These are phyloP conservation scores for Hemisphaericaspora lyxosophila DNA, from an alignment of 1,139 yeast species.

Conservation along the genomic window DNA sequence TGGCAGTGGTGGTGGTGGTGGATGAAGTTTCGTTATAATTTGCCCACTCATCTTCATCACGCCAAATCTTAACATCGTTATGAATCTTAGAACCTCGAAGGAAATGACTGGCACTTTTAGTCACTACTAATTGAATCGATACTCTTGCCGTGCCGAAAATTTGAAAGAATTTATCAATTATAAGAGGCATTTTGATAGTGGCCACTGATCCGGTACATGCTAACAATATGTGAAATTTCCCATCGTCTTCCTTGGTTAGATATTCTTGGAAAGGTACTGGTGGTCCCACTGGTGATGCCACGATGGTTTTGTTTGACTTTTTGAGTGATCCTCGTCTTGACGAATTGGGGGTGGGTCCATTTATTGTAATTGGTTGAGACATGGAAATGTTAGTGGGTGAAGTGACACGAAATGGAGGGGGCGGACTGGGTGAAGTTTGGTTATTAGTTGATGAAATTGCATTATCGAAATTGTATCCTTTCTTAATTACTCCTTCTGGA, in stretches of 20 bases:
- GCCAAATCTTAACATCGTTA: constrained; percentile 84
- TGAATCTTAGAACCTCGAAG: constrained; percentile 76
- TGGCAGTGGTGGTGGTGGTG: constrained; percentile 17
- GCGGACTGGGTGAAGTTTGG: constrained; percentile 16
- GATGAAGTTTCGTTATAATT: constrained; percentile 42
- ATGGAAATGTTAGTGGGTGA: constrained; percentile 5
- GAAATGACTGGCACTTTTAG: constrained; percentile 82
- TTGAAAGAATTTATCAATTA: constrained; percentile 78
- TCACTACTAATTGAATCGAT: constrained; percentile 81
- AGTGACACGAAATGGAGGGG: constrained; percentile 9
- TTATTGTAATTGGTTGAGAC: constrained; percentile 24
- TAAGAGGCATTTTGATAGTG: constrained; percentile 84
- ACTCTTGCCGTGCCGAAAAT: constrained; percentile 69
- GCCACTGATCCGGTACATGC: constrained; percentile 98
- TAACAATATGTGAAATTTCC: constrained; percentile 78
- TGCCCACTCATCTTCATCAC: constrained; percentile 91
- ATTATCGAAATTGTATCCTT: constrained; percentile 11
- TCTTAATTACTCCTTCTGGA: constrained; percentile 8
- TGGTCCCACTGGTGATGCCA: constrained; percentile 61
- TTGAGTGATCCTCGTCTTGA: constrained; percentile 24
- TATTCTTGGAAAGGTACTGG: constrained; percentile 75
- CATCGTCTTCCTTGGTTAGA: constrained; percentile 69
- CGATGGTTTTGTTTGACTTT: constrained; percentile 35
- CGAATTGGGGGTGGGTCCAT: constrained; percentile 11
- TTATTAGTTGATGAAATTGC: constrained; percentile 1